A percentile compares a stretch with the other conserved stretches of the same genome.
Evolutionary conservation across 495 filamentous ascomycete species (phyloP).

Genomic region (Parathielavia appendiculata): DNA sequence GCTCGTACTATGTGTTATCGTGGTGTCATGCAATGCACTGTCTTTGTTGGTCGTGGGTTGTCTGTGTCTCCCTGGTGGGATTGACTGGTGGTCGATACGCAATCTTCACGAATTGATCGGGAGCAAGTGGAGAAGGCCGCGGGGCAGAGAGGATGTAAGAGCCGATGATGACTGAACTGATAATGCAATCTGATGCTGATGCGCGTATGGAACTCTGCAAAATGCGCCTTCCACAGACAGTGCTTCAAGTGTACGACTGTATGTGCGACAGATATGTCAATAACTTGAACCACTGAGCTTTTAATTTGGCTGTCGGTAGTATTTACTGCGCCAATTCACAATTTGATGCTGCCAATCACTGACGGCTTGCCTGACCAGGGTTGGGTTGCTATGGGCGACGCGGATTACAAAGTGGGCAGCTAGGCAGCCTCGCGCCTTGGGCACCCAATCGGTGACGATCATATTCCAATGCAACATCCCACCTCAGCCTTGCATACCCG

Average conservation of each 20-base stretch:
- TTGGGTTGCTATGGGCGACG: conserved; percentile 23
- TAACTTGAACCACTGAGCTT: background rate
- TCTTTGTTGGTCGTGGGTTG: background rate
- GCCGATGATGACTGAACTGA: background rate
- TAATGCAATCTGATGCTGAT: background rate
- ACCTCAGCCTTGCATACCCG: conserved; percentile 18
- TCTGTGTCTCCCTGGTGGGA: background rate
- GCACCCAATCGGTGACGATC: conserved; percentile 10
- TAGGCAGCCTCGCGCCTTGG: background rate
- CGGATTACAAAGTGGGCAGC: too few species aligned
- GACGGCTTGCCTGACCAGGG: background rate
- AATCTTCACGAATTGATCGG: background rate
- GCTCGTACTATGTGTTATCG: conserved; percentile 12
- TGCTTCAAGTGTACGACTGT: background rate
- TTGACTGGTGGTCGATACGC: background rate
- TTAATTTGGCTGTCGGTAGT: conserved; percentile 15
- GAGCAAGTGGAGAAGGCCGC: background rate
- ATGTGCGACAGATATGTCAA: background rate
- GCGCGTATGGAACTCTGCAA: background rate
- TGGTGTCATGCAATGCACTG: conserved; percentile 17
- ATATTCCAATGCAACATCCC: conserved; percentile 2
- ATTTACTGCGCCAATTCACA: conserved; percentile 11
- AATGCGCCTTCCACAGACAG: background rate
- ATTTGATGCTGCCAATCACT: conserved; percentile 13
- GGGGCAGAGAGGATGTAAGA: background rate